Evolutionary conservation across 2,329 filamentous ascomycete genomes (phyloP).

Genomic region (Pyrenochaeta sp.): DNA sequence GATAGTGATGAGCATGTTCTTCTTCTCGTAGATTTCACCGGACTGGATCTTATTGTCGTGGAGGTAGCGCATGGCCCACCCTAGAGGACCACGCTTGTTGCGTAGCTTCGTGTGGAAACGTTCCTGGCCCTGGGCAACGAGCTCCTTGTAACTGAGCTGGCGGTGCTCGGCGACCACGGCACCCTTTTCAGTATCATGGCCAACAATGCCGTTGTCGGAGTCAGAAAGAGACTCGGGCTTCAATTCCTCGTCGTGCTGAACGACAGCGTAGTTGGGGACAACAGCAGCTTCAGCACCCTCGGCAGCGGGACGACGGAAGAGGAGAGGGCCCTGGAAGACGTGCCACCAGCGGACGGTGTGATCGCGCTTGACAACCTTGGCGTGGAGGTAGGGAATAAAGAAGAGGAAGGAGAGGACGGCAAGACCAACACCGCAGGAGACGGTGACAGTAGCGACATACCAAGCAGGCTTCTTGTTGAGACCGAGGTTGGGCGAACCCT

Average conservation of each 20-base stretch:
- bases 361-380: slow-evolving; percentile 74
- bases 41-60: slow-evolving; percentile 76
- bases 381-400: slow-evolving; percentile 76
- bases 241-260: slow-evolving; percentile 68
- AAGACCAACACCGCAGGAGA: slow-evolving; percentile 70
- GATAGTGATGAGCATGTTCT: slow-evolving; percentile 70
- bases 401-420: slow-evolving; percentile 69
- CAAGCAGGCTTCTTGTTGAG: slow-evolving; percentile 71
- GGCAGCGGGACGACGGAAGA: slow-evolving; percentile 63
- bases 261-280: slow-evolving; percentile 79
- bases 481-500: slow-evolving; percentile 75
- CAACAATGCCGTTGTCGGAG: slow-evolving; percentile 40
- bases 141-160: slow-evolving; percentile 68
- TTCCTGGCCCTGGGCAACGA: slow-evolving; percentile 65
- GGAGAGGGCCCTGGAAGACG: slow-evolving; percentile 68
- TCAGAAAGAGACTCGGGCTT: slow-evolving; percentile 34
- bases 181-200: slow-evolving; percentile 46
- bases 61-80: slow-evolving; percentile 82
- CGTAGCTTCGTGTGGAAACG: slow-evolving; percentile 70
- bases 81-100: slow-evolving; percentile 71
- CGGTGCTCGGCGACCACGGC: slow-evolving; percentile 54
- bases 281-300: slow-evolving; percentile 62
- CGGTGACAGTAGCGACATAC: slow-evolving; percentile 72
- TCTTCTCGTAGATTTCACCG: slow-evolving; percentile 76
- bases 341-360: slow-evolving; percentile 70